phyloP scores from a whole-genome alignment of 129 eudicot species.

The Cynara cardunculus region DNA sequence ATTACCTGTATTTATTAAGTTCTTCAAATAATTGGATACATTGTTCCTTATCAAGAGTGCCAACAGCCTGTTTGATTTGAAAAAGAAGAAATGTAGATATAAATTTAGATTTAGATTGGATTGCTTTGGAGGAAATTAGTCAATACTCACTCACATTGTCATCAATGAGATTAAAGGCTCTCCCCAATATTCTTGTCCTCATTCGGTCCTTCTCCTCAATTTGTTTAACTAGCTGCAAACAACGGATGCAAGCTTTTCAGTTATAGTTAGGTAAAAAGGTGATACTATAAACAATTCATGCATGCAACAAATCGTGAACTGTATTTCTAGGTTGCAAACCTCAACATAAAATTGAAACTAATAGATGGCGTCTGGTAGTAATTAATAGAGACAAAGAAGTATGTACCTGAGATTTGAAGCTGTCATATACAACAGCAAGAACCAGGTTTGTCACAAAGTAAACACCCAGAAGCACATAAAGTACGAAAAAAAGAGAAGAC shows the following conservation, averaged over 20 bases:
- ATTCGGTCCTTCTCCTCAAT: conserved; percentile 58
- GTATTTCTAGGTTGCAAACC: background rate
- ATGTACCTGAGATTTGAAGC: conserved; percentile 82
- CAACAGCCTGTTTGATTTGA: conserved; percentile 31
- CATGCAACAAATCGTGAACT: background rate
- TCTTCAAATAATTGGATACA: conserved; percentile 75
- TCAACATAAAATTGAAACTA: background rate
- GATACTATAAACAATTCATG: background rate
- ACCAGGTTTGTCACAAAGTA: conserved; percentile 96
- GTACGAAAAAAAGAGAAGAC: conserved; percentile 71
- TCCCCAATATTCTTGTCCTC: conserved; percentile 65
- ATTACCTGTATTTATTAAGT: conserved; percentile 83
- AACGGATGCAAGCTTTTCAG: conserved; percentile 21
- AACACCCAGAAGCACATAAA: conserved; percentile 88
- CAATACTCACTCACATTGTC: conserved; percentile 50
- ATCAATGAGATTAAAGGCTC: conserved; percentile 75
- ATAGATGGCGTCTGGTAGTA: background rate
- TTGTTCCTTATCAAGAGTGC: conserved; percentile 57
- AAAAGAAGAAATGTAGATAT: background rate
- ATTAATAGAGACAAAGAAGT: background rate
- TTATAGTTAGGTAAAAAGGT: background rate
- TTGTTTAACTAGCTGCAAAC: conserved; percentile 76
- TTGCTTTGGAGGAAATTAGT: background rate
- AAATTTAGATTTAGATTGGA: background rate
- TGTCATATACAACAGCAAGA: conserved; percentile 96